Conservation (phyloP, 2,329 filamentous ascomycete species). For the Fusarium devonianum region DNA sequence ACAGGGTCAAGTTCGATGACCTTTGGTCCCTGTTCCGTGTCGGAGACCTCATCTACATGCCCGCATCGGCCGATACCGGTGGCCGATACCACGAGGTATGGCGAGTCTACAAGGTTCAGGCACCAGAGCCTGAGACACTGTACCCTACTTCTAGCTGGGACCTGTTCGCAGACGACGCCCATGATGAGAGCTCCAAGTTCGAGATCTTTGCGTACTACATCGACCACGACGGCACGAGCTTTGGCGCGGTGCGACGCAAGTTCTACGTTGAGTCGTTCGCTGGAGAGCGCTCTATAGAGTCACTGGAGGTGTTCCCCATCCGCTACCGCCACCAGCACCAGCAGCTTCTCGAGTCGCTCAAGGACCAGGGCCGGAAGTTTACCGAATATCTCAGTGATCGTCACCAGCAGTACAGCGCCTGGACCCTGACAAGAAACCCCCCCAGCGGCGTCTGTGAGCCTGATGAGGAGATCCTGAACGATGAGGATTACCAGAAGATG, state of each 20-base stretch:
- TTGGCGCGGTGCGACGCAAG: conserved; percentile 48
- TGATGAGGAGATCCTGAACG: conserved; percentile 45
- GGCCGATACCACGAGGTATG: conserved; percentile 51
- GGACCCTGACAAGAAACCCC: conserved; percentile 51
- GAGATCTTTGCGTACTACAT: conserved; percentile 52
- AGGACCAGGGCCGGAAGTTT: conserved; percentile 46
- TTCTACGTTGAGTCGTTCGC: conserved; percentile 49
- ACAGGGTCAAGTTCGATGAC: conserved; percentile 51
- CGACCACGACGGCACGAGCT: conserved; percentile 51
- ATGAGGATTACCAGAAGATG: conserved; percentile 44
- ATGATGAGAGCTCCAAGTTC: conserved; percentile 44
- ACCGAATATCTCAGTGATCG: conserved; percentile 45
- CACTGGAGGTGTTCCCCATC: conserved; percentile 49
- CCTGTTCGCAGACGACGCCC: conserved; percentile 46
- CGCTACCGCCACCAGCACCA: conserved; percentile 48
- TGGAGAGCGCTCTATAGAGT: conserved; percentile 49
- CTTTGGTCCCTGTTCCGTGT: conserved; percentile 52
- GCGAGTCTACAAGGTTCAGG: conserved; percentile 47
- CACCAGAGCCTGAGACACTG: conserved; percentile 42
- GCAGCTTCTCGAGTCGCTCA: conserved; percentile 45
- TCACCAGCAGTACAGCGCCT: conserved; percentile 52
- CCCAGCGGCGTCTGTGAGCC: conserved; percentile 38
- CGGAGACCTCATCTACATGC: conserved; percentile 53
- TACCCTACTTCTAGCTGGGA: conserved; percentile 47
- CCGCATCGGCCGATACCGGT: conserved; percentile 44